A percentile compares a stretch with the other conserved stretches of the same genome.
Conservation (phyloP, 1,284 basidiomycete genomes). For the Trichosporon coremiiforme region DNA sequence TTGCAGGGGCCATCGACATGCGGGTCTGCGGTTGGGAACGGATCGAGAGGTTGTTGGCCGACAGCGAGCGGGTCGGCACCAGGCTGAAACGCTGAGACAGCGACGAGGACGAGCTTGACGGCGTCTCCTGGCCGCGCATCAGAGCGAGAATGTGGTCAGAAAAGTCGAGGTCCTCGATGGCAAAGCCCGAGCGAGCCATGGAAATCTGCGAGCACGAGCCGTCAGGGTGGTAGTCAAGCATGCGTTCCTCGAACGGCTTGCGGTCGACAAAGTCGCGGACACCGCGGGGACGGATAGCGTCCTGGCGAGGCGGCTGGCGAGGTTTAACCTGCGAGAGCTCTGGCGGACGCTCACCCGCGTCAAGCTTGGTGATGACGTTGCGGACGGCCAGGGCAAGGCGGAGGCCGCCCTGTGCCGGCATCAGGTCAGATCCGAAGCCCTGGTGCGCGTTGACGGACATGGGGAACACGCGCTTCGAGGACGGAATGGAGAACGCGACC, state of each 20-base stretch:
- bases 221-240: conserved; percentile 42
- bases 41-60: not conserved
- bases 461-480: conserved; percentile 47
- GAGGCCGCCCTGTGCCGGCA: conserved; percentile 43
- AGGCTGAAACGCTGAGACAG: not conserved
- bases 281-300: conserved; percentile 37
- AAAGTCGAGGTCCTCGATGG: conserved; percentile 50
- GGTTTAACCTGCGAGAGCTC: conserved; percentile 5
- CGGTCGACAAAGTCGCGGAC: conserved; percentile 47
- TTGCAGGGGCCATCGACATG: conserved; percentile 1
- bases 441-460: conserved; percentile 41
- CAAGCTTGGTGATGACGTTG: conserved; percentile 38
- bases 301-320: conserved; percentile 26
- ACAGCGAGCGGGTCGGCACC: not conserved
- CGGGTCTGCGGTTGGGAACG: not conserved
- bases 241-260: conserved; percentile 51
- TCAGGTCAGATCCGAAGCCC: conserved; percentile 30
- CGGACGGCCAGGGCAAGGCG: conserved; percentile 39
- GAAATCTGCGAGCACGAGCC: conserved; percentile 40
- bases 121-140: conserved; percentile 38
- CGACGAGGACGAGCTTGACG: conserved; percentile 20
- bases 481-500: conserved; percentile 46
- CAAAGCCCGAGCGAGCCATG: conserved; percentile 50
- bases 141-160: conserved; percentile 45
- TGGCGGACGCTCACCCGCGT: conserved; percentile 39